Evolutionary conservation across 2,329 filamentous ascomycete species (phyloP).

Genomic region (Fusarium sarcochroum): DNA sequence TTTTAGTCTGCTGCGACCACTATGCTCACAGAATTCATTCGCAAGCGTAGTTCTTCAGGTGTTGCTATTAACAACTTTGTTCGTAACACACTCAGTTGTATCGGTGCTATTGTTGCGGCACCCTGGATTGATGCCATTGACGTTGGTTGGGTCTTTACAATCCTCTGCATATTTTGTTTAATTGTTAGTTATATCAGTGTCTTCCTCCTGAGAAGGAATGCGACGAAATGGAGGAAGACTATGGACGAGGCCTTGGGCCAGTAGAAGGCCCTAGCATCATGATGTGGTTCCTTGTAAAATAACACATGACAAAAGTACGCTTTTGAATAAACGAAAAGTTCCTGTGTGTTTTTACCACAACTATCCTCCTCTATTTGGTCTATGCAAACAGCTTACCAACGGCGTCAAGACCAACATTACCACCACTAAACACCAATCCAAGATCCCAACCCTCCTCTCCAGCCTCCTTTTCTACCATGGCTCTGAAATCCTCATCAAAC

Average conservation of each 20-base stretch:
- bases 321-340: not conserved
- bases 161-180: slow-evolving; percentile 66
- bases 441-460: slow-evolving; percentile 82
- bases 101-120: slow-evolving; percentile 77
- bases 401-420: slow-evolving; percentile 70
- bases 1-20: slow-evolving; percentile 75
- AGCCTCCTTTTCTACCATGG: slow-evolving; percentile 76
- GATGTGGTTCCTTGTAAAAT: too few relatives aligned
- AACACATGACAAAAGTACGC: not conserved
- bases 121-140: slow-evolving; percentile 80
- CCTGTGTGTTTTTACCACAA: too few relatives aligned
- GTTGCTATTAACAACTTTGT: slow-evolving; percentile 88
- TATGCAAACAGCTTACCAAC: slow-evolving; percentile 64
- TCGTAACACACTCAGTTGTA: slow-evolving; percentile 82
- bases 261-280: slow-evolving; percentile 9
- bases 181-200: slow-evolving; percentile 70
- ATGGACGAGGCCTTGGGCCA: slow-evolving; percentile 69
- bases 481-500: slow-evolving; percentile 87
- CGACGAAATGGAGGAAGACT: slow-evolving; percentile 71
- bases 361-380: slow-evolving; percentile 13
- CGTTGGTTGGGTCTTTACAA: slow-evolving; percentile 82
- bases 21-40: slow-evolving; percentile 89
- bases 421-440: slow-evolving; percentile 72
- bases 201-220: slow-evolving; percentile 72
- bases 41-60: slow-evolving; percentile 76